These are phyloP conservation scores for Pseudogymnoascus sp. DNA, from an alignment of 2,329 filamentous ascomycete species.

Conservation along the genomic window DNA sequence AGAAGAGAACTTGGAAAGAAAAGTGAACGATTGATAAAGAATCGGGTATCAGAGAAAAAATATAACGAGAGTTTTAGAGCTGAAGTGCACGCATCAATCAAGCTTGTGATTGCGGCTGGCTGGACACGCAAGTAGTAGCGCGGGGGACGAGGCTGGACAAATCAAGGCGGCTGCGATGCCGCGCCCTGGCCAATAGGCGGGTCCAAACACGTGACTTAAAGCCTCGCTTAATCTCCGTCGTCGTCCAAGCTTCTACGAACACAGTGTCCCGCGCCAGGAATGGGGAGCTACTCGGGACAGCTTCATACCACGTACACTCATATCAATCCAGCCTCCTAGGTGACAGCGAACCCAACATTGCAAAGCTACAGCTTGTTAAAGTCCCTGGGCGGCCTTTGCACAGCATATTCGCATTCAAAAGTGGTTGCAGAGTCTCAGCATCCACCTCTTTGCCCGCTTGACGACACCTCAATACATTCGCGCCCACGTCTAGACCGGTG, in stretches of 20 bases:
- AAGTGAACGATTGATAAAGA: background rate
- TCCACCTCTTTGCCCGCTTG: background rate
- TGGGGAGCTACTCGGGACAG: slow-evolving; percentile 4
- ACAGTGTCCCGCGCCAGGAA: slow-evolving; percentile 5
- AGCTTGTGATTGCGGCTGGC: background rate
- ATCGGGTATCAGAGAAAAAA: slow-evolving; percentile 7
- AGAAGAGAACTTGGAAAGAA: background rate
- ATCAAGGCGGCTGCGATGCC: slow-evolving; percentile 3
- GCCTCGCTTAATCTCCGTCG: background rate
- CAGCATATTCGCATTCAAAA: background rate
- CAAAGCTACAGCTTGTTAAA: slow-evolving; percentile 5
- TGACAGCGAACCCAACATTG: background rate
- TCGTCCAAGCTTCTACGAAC: slow-evolving; percentile 6
- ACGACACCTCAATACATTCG: background rate
- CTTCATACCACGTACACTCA: background rate
- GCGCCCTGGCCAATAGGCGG: background rate
- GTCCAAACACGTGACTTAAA: background rate
- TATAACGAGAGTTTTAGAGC: background rate
- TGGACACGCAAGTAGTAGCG: background rate
- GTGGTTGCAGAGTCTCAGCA: background rate
- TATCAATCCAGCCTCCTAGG: background rate
- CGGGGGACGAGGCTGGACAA: slow-evolving; percentile 7
- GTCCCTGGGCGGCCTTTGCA: slow-evolving; percentile 2
- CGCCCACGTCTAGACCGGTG: slow-evolving; percentile 2
- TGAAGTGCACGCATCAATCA: background rate